These are phyloP conservation scores for Lodderomyces pseudojiufengensis DNA, from an alignment of 1,139 yeast species.

Conservation along the genomic window DNA sequence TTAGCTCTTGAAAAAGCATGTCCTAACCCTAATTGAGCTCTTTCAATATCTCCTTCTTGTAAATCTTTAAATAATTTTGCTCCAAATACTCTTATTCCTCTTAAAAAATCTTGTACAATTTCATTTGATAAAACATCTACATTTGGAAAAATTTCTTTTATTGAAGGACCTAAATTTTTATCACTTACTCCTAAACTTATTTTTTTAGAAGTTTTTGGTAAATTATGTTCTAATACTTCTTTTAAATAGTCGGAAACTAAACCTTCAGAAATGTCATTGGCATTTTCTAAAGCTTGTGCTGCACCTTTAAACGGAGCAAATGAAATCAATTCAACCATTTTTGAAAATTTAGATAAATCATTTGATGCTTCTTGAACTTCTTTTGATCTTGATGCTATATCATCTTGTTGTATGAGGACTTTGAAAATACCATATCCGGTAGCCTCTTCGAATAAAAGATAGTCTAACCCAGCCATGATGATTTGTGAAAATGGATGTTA, in stretches of 20 bases:
- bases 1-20: slow-evolving; percentile 99
- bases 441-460: slow-evolving; percentile 95
- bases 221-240: slow-evolving; percentile 81
- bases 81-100: slow-evolving; percentile 93
- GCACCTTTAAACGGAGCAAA: slow-evolving; percentile 99
- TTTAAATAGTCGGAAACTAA: slow-evolving; percentile 89
- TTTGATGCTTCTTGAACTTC: slow-evolving; percentile 92
- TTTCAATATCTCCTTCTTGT: slow-evolving; percentile 92
- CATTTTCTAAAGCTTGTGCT: slow-evolving; percentile 97
- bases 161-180: slow-evolving; percentile 93
- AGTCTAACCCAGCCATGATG: slow-evolving; percentile 70
- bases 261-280: slow-evolving; percentile 97
- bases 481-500: neutral
- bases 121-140: slow-evolving; percentile 90
- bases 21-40: slow-evolving; percentile 98
- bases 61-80: slow-evolving; percentile 84
- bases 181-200: slow-evolving; percentile 85
- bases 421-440: slow-evolving; percentile 97
- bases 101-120: slow-evolving; percentile 87
- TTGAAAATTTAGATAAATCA: slow-evolving; percentile 86
- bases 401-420: slow-evolving; percentile 91
- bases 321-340: slow-evolving; percentile 87
- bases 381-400: slow-evolving; percentile 82
- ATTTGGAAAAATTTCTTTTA: slow-evolving; percentile 83
- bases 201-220: slow-evolving; percentile 77